These are phyloP conservation scores for Tylopilus rubrobrunneus DNA, from an alignment of 768 basidiomycete species.

Conservation along the genomic window DNA sequence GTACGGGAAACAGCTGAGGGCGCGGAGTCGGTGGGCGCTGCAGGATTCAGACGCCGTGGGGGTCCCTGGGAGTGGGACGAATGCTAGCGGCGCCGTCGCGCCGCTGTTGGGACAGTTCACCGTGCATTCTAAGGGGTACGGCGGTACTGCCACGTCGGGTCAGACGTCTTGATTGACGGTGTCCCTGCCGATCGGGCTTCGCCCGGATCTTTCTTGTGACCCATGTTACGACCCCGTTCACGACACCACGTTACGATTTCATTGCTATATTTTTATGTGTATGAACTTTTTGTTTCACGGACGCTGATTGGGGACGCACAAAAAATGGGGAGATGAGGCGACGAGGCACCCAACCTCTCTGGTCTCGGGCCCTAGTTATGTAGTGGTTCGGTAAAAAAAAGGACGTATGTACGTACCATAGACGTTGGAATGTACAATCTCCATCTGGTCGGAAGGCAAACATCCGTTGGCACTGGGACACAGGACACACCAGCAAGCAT, in stretches of 20 bases:
- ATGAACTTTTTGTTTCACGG: background rate
- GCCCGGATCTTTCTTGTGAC: background rate
- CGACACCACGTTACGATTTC: background rate
- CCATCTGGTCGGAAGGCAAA: no score
- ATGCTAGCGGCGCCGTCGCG: background rate
- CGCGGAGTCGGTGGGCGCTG: constrained; percentile 23
- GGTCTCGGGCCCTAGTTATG: no score
- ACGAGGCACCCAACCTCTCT: background rate
- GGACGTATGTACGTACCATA: no score
- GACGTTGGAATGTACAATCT: no score
- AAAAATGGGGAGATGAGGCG: background rate
- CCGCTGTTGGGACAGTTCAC: constrained; percentile 14
- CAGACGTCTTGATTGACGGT: background rate
- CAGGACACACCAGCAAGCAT: no score
- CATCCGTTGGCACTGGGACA: no score
- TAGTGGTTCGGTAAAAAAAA: no score
- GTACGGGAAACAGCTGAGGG: constrained; percentile 21
- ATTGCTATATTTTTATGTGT: background rate
- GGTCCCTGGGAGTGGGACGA: background rate
- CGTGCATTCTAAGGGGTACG: constrained; percentile 14
- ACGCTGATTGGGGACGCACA: background rate
- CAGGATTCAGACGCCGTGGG: constrained; percentile 16
- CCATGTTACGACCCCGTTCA: background rate
- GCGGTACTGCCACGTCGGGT: constrained; percentile 6
- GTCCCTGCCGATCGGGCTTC: background rate